phyloP scores from a whole-genome alignment of 108 stramenopile genomes.

The Cyclotella choctawhatcheeana region DNA sequence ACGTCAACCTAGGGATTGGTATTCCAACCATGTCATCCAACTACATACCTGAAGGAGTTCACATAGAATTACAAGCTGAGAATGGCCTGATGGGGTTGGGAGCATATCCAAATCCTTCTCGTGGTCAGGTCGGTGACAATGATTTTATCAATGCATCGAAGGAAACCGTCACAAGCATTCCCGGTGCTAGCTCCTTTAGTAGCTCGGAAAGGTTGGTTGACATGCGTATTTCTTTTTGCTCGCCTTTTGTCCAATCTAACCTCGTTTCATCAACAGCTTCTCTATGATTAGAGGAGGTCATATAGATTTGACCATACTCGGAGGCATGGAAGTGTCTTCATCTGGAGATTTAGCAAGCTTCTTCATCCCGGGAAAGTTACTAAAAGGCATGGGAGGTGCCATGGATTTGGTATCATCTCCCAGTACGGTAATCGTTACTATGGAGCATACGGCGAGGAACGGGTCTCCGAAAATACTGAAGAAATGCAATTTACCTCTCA shows the following conservation, averaged over 20 bases:
- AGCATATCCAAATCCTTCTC: conserved; percentile 77
- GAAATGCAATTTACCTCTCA: conserved; percentile 86
- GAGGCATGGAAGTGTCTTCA: conserved; percentile 88
- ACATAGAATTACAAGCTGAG: conserved; percentile 92
- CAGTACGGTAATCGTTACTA: conserved; percentile 89
- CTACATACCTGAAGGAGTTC: conserved; percentile 85
- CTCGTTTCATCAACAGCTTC: conserved; percentile 53
- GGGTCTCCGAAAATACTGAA: conserved; percentile 89
- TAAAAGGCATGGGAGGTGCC: conserved; percentile 93
- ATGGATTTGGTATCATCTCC: conserved; percentile 92
- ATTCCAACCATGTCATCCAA: conserved; percentile 88
- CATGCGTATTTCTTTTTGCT: not conserved
- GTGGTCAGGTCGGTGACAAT: conserved; percentile 70
- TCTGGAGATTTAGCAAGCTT: conserved; percentile 92
- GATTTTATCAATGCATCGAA: conserved; percentile 96
- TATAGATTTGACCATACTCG: conserved; percentile 92
- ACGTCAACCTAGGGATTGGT: conserved; percentile 95
- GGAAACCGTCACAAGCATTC: conserved; percentile 86
- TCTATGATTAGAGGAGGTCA: conserved; percentile 94
- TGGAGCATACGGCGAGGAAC: conserved; percentile 93
- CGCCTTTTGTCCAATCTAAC: not conserved
- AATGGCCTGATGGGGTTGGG: conserved; percentile 94
- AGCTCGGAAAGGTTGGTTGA: conserved; percentile 56
- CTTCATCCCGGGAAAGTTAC: conserved; percentile 94
- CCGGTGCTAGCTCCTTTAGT: conserved; percentile 80